Evolutionary conservation across 345 rosid species (phyloP), one percentile per base, ranked within the genome.

Genomic region (Eutrema yunnanense): DNA sequence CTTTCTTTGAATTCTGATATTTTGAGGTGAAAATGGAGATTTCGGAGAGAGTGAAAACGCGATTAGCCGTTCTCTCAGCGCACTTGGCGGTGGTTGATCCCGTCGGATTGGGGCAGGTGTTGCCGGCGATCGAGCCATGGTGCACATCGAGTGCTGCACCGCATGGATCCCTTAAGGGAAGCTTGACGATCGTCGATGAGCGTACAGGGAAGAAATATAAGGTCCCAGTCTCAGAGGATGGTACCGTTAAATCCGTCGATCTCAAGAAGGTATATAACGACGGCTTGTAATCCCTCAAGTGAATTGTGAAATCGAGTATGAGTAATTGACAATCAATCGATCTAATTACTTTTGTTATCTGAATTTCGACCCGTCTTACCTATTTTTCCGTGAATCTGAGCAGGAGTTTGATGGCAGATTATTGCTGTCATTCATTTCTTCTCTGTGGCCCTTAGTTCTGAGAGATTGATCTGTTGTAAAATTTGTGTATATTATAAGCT

Each of bases 211-310:
- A 86, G 69, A 86, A 69, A 60, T 87, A 95, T 78, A 86, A 81
- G 72, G 54, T 92, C 12, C 81, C 78, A 14, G 84, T 90, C 13
- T 81, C 97, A 34, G 73, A 82, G 11, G 70, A 88, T 38, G 99
- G 94, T 75, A 83, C 98, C 59, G 69, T 90, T 27, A 92, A 79
- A 81, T 84, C 99, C 67, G 51, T 87, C 58, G 96, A 95, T 79
- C 78, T 95, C 14, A 95, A 90, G 78, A 88, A 87, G 96, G 98
- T 93, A 69, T 83, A 22, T 30, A n/a, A 6, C 3, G 33, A 2
- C 5, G 34, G 42, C 1, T 38, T 41, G 43, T 46, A 30, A 54
- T 14, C n/a, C 33, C 37, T 69, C 42, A 64, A 34, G 4, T 2
- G 16, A 42, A 34, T 53, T 54, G 67, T 58, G 37, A 14, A 62